These are phyloP conservation scores for Mycosarcoma mackinlayi DNA, from an alignment of 1,284 basidiomycete species.

Conservation along the genomic window DNA sequence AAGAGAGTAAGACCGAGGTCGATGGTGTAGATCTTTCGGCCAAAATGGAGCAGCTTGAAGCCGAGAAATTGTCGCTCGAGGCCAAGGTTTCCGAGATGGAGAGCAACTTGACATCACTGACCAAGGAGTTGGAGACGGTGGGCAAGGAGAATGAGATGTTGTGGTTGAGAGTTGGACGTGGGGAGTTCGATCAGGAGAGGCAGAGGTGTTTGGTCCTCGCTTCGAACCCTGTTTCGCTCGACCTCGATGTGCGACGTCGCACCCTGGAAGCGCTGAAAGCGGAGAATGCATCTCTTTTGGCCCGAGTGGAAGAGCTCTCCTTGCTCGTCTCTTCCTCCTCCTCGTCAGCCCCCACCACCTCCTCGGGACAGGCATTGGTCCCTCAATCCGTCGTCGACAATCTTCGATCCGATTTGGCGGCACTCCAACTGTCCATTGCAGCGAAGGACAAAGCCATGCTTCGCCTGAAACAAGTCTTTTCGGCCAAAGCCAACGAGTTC, in stretches of 20 bases:
- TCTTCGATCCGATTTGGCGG: constrained; percentile 74
- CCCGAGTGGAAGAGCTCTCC: constrained; percentile 64
- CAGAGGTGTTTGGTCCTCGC: constrained; percentile 77
- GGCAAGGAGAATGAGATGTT: constrained; percentile 81
- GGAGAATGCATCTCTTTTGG: constrained; percentile 79
- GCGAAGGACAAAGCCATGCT: constrained; percentile 78
- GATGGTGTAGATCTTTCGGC: constrained; percentile 6
- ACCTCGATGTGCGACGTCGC: constrained; percentile 77
- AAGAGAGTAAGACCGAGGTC: constrained; percentile 18
- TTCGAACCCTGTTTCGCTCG: constrained; percentile 80
- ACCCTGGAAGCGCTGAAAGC: constrained; percentile 77
- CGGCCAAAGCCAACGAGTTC: constrained; percentile 81
- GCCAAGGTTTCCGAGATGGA: constrained; percentile 53
- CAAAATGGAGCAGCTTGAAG: not conserved
- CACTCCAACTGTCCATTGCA: constrained; percentile 72
- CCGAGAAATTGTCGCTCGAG: constrained; percentile 42
- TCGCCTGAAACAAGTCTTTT: constrained; percentile 78
- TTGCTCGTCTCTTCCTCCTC: constrained; percentile 35
- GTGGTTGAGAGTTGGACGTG: constrained; percentile 72
- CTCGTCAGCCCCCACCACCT: not conserved
- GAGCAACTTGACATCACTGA: constrained; percentile 37
- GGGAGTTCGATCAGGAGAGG: constrained; percentile 79
- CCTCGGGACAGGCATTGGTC: constrained; percentile 71
- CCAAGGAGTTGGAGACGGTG: constrained; percentile 73
- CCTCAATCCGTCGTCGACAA: constrained; percentile 76